Evolutionary conservation across 305 asterid genomes (phyloP), one percentile per base, ranked within the genome.

Genomic region (Withania somnifera): DNA sequence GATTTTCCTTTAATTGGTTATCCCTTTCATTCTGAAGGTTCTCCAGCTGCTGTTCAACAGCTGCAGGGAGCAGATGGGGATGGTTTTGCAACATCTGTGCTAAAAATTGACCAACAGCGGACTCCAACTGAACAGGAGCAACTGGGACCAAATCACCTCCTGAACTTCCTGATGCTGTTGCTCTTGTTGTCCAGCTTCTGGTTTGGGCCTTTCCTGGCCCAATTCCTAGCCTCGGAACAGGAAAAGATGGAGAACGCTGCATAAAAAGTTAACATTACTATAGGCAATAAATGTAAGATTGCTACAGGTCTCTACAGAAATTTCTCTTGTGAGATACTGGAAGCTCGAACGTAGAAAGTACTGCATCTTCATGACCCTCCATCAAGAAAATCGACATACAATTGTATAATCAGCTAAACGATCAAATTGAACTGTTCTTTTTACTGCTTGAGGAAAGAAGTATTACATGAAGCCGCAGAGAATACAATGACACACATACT

Each of bases 41-140:
- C 87, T 94, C 98, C 71, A 95, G 99, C 93, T 94, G 96, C 88
- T 94, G 92, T 83, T 95, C 99, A 52, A 91, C 92, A 66, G 99
- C 90, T 58, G 91, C 93, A 58, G 90, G 87, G 67, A 91, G 92
- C 77, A 95, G 90, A 87, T 92, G 98, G 2, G 97, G 99, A 86
- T 89, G 94, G 28, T 90, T 95, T 84, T 85, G 94, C 78, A 89
- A 80, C 75, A 93, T 90, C 83, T 95, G 92, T 75, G 87, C 83
- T 90, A 95, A 88, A 84, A 92, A 90, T 86, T 91, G 97, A 83
- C 99, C 99, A 81, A 91, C 91, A 19, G 99, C 90, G 26, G 99
- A 88, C 87, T 90, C 95, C 83, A 95, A 87, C 87, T 89, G 90
- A 84, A 93, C 89, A 81, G 99, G 99, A 86, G 96, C 95, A 86